Base-by-base conservation (phyloP, 2,329 filamentous ascomycete species). In the Scedosporium dehoogii region DNA sequence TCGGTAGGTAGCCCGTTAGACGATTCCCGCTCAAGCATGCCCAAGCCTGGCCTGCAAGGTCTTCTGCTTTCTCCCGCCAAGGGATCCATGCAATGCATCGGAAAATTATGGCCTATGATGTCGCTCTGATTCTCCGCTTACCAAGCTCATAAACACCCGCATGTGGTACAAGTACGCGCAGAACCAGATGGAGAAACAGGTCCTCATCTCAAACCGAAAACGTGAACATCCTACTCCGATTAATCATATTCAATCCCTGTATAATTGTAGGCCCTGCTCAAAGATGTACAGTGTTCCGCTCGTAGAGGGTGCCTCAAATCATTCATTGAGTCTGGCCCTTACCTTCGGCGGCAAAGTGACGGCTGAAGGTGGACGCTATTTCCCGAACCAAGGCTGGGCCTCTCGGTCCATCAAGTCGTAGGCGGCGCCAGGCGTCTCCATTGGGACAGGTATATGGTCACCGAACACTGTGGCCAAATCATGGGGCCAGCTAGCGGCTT, bases 301-400 rank as follows among this genome's bases (percentile, higher is more conserved):
- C 33, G 33, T 38, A 9, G 33, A 38, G 33, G 33, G 33, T 14
- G 33, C 27, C 53, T 16, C 14, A 56, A 25, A 9, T 56, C 27
- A 41, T 58, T 38, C n/a, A 42, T 6, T 48, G 44, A 7, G 16
- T 48, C 12, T n/a, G 10, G 44, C 14, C 33, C 33, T 48, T 18
- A 4, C n/a, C 21, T 48, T 48, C 44, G 44, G 44, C 44, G 44
- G 44, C 44, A 48, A n/a, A 55, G 16, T 48, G 44, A 21, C 44
- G 44, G 9, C n/a, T 7, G 16, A 23, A 5, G 18, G 18, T 25
- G 51, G 18, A 27, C 6, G 21, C 12, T 27, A 55, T 23, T 25
- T 55, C 21, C 51, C 18, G 23, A 61, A 61, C 59, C 59, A 61
- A 18, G 59, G 59, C 21, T 61, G 46, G 14, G 29, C 27, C 25